Evolutionary conservation across 2,329 filamentous ascomycete genomes (phyloP), one percentile per base, ranked within the genome.

Genomic region (Aspergillus udagawae): DNA sequence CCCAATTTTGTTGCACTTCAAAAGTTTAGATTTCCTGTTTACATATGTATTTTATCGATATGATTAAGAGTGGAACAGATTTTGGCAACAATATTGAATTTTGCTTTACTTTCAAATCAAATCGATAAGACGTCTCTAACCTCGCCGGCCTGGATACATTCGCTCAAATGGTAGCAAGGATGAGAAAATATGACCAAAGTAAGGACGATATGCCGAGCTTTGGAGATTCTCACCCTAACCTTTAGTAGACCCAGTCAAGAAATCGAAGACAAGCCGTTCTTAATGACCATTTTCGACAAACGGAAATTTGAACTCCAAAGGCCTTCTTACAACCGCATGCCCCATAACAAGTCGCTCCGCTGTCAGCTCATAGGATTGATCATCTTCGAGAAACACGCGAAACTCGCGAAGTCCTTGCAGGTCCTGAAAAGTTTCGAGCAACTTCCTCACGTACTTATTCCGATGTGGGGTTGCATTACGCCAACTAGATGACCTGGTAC

Each of bases 321-420:
- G 53, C 35, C 55, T 53, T 51, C 38, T 14, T 29, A 8, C 3
- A 50, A 20, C 21, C 17, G n/a, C 28, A 28, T 17, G 48, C 8
- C 63, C 64, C 53, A 64, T 21, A 10, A 68, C 58, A 41, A 52
- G 52, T 10, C 44, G 21, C 51, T 66, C 64, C 17, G 60, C 59
- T 7, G 58, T 58, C 21, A 52, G 53, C 35, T 66, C 66, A 54
- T 60, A 65, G 0, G n/a, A 20, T 47, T 53, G 57, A 35, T 67
- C 61, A n/a, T 65, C 59, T 3, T 45, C 53, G 14, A 68, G 53
- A 41, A 60, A 65, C 4, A 63, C 59, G 12, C 59, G 62, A 32
- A 64, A 67, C 14, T 63, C 59, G 0, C 57, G 59, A n/a, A 68
- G 47, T 3, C 61, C 60, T 3, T 42, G 53, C 42, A 68, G 17